phyloP scores from a whole-genome alignment of 257 asterid species.

The Petunia axillaris region DNA sequence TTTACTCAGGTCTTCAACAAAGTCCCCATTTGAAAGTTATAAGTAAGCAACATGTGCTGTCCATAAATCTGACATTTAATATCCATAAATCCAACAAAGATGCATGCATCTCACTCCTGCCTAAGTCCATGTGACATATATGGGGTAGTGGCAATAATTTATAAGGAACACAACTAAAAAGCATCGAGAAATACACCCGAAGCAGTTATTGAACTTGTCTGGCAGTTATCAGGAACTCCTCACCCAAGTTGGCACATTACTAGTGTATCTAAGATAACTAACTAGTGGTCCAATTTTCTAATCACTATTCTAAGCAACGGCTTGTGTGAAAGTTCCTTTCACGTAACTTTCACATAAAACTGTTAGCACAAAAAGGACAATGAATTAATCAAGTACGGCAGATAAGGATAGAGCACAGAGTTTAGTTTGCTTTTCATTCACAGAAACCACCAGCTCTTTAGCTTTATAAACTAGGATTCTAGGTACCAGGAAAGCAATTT shows the following conservation, averaged over 20 bases:
- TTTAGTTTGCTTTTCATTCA: background rate
- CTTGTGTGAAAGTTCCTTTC: background rate
- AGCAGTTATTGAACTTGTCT: conserved; percentile 6
- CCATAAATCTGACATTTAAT: background rate
- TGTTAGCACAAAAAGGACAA: background rate
- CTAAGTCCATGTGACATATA: conserved; percentile 19
- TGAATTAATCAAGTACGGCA: background rate
- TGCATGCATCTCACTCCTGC: conserved; percentile 20
- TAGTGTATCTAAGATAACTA: background rate
- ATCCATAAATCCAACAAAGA: conserved; percentile 23
- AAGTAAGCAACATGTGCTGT: background rate
- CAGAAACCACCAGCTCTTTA: background rate
- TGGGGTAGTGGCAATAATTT: background rate
- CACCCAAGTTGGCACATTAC: conserved; percentile 1
- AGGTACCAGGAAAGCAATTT: background rate
- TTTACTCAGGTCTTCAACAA: background rate
- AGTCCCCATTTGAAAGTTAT: conserved; percentile 3
- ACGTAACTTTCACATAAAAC: background rate
- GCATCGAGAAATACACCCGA: conserved; percentile 10
- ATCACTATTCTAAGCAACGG: background rate
- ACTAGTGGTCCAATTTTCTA: background rate
- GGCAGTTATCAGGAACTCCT: conserved; percentile 8
- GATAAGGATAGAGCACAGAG: background rate
- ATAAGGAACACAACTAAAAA: conserved; percentile 4
- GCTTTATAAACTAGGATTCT: background rate